A percentile compares a stretch with the other conserved stretches of the same genome.
These are phyloP conservation scores for Alternaria longipes DNA, from an alignment of 2,329 filamentous ascomycete genomes.

Conservation along the genomic window DNA sequence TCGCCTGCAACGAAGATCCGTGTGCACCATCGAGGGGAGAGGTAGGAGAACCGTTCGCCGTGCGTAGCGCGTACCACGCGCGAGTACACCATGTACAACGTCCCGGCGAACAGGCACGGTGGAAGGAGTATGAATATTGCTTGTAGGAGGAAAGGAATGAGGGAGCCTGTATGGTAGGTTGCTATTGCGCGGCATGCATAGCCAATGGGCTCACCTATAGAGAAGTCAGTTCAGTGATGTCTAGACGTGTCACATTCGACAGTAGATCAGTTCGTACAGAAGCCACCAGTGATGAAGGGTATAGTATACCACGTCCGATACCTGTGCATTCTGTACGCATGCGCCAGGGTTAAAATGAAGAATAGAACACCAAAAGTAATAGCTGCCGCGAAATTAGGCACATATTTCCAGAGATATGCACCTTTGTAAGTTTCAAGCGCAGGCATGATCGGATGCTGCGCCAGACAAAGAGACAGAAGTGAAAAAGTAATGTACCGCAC, in stretches of 20 bases:
- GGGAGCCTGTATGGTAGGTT: slow-evolving; percentile 37
- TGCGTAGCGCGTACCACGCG: slow-evolving; percentile 50
- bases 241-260: slow-evolving; percentile 18
- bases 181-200: slow-evolving; percentile 59
- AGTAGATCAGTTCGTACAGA: slow-evolving; percentile 53
- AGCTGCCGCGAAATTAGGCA: slow-evolving; percentile 57
- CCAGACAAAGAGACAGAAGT: neutral
- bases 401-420: slow-evolving; percentile 43
- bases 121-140: slow-evolving; percentile 53
- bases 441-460: slow-evolving; percentile 8
- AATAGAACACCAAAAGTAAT: slow-evolving; percentile 60
- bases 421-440: slow-evolving; percentile 21
- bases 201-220: slow-evolving; percentile 61
- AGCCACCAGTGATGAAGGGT: slow-evolving; percentile 57
- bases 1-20: slow-evolving; percentile 64
- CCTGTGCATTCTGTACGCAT: slow-evolving; percentile 54
- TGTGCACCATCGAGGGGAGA: slow-evolving; percentile 58
- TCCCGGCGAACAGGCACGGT: slow-evolving; percentile 55
- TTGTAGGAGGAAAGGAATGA: slow-evolving; percentile 51
- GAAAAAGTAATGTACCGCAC: neutral
- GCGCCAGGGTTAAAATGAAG: slow-evolving; percentile 49
- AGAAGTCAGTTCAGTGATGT: neutral
- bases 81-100: slow-evolving; percentile 56
- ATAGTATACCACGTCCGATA: slow-evolving; percentile 59
- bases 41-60: slow-evolving; percentile 51